Evolutionary conservation across 73 alveolate species (phyloP), one percentile per base, ranked within the genome.

Genomic region (Stentor roeselii): DNA sequence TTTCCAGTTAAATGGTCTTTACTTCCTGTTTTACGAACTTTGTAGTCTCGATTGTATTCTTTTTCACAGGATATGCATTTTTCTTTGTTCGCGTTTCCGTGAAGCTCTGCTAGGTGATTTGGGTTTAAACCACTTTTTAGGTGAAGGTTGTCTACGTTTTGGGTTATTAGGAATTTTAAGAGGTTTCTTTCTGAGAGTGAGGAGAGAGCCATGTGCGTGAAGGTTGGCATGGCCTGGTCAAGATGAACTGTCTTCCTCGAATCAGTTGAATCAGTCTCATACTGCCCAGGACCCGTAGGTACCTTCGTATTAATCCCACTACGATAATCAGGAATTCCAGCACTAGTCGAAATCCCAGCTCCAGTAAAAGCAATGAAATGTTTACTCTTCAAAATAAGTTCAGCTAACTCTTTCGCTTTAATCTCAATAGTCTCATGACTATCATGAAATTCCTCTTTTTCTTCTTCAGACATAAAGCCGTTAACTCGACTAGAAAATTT

Each of bases 321-420:
- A 77, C 98, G 88, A 78, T 87, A 95, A 89, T 95, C 98, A 32
- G 98, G 98, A 59, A 95, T 93, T 0, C 98, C 98, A 0, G 97
- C 95, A 14, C 98, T 85, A 2, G 98, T 95, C 40, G 96, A 88
- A 14, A 95, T 87, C 14, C 98, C 98, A 3, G 98, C 98, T 42
- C 98, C 98, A 3, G 97, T 93, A 42, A 93, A 93, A 78, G 89
- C 89, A 21, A 92, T 84, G 80, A 92, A 93, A 78, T 92, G 95
- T 59, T 93, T 92, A 32, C 91, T 75, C 0, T 77, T 3, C 83
- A 75, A 60, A 42, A 93, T 89, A 78, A 76, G 82, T 42, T 93
- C 89, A 31, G 93, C 96, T 42, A 93, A 78, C 78, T 84, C 82
- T 41, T 85, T 87, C 77, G 89, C 88, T 86, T 93, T 93, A 41